Conservation (phyloP, 1,284 basidiomycete genomes). For the Irpex rosettiformis region DNA sequence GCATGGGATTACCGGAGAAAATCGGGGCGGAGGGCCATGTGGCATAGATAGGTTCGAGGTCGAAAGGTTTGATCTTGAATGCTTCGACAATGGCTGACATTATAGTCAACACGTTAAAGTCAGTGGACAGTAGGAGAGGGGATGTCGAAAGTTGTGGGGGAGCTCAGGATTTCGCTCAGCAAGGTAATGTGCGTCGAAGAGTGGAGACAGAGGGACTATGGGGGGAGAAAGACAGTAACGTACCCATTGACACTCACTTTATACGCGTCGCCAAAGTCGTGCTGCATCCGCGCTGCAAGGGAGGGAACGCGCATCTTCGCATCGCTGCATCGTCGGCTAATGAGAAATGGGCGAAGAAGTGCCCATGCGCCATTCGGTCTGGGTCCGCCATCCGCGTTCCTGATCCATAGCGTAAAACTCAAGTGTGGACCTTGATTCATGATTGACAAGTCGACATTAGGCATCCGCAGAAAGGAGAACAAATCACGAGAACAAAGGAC, state of each 20-base stretch:
- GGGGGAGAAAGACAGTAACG: neutral
- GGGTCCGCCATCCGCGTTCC: neutral
- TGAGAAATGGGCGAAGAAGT: neutral
- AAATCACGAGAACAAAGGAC: neutral
- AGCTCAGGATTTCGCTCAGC: neutral
- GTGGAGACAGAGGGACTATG: neutral
- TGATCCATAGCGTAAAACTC: neutral
- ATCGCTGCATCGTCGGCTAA: constrained; percentile 1
- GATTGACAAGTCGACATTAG: neutral
- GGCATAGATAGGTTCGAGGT: constrained; percentile 60
- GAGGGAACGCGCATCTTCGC: neutral
- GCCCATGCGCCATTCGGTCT: neutral
- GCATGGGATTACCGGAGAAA: constrained; percentile 64
- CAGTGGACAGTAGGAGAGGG: neutral
- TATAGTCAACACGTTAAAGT: neutral
- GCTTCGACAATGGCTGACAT: constrained; percentile 53
- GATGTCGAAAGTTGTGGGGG: neutral
- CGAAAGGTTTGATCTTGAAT: constrained; percentile 72
- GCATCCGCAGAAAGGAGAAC: neutral
- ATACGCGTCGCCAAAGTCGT: neutral
- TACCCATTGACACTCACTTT: neutral
- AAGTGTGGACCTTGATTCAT: neutral
- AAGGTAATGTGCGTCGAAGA: neutral
- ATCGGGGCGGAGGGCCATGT: constrained; percentile 61
- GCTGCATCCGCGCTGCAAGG: neutral